These are phyloP conservation scores for Tulasnella sp. DNA, from an alignment of 768 basidiomycete species.

Conservation along the genomic window DNA sequence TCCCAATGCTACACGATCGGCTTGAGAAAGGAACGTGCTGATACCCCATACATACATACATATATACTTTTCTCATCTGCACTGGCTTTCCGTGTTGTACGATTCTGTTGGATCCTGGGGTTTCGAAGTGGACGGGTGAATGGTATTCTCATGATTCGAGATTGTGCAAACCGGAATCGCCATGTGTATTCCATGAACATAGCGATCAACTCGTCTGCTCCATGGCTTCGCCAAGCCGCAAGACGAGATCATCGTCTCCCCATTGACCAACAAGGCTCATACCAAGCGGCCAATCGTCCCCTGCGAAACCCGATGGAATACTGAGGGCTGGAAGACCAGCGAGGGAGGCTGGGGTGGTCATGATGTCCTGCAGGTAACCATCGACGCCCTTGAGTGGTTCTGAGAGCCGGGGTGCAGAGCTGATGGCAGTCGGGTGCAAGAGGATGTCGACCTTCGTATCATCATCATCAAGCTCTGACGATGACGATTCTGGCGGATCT, in stretches of 20 bases:
- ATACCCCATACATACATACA: too few species aligned
- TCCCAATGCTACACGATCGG: conserved; percentile 20
- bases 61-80: too few species aligned
- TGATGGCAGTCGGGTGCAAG: conserved; percentile 77
- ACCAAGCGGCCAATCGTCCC: conserved; percentile 71
- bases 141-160: too few species aligned
- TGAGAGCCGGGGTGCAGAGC: conserved; percentile 59
- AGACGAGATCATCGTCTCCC: conserved; percentile 39
- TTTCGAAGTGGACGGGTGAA: too few species aligned
- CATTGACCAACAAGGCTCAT: conserved; percentile 78
- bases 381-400: conserved; percentile 28
- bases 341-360: conserved; percentile 86
- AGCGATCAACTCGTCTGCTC: background rate
- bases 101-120: too few species aligned
- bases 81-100: too few species aligned
- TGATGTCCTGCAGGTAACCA: conserved; percentile 78
- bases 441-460: conserved; percentile 53
- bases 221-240: conserved; percentile 20
- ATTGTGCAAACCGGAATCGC: too few species aligned
- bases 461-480: background rate
- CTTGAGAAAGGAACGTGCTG: background rate
- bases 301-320: conserved; percentile 44
- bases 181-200: too few species aligned
- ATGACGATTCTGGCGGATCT: background rate
- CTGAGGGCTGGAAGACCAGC: conserved; percentile 78